Base-by-base conservation (phyloP, 208 protist species). In the Crithidia thermophila region DNA sequence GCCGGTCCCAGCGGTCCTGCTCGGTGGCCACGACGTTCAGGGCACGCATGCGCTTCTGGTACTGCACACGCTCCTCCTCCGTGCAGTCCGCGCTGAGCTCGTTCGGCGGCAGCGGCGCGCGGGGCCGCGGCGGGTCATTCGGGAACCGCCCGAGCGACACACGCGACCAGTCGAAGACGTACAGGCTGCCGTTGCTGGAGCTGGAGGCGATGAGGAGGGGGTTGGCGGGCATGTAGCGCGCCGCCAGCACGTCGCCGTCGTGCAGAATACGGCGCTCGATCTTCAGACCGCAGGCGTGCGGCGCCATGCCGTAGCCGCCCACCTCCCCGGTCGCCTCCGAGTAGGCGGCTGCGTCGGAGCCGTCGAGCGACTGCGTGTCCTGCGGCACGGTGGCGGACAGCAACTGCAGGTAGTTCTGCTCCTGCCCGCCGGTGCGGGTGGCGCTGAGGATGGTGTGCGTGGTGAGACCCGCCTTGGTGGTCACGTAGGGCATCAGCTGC, bases 101-200 rank as follows among this genome's bases (percentile, higher is more conserved):
- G 67, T 94, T 94, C 18, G 93, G 87, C 43, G 90, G 93, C 31
- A 97, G 80, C n/a, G 90, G 90, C 3, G 87, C 90, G 14, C 87
- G 84, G 1, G 93, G 93, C 1, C 93, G 86, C 14, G 84, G 77
- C 6, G 93, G 93, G 71, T 97, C 87, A 68, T 97, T 97, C 0
- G 93, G 93, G 66, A 90, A 94, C 56, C 82, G 79, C 49, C 90
- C 89, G 10, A 95, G 77, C 27, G 90, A 84, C 39, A 97, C 86
- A 0, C 83, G 76, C 45, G 90, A 94, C 88, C 90, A 94, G 75
- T 97, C 93, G 72, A 97, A 94, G 20, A 97, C 75, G 70, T 97
- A 97, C 14, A 80, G 64, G 74, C 84, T 81, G 13, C 82, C 88
- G 64, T 97, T 81, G 64, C 75, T 92, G 4, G 90, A 95, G 27